Conservation (phyloP, 768 basidiomycete genomes). For the Lentinula sp. region DNA sequence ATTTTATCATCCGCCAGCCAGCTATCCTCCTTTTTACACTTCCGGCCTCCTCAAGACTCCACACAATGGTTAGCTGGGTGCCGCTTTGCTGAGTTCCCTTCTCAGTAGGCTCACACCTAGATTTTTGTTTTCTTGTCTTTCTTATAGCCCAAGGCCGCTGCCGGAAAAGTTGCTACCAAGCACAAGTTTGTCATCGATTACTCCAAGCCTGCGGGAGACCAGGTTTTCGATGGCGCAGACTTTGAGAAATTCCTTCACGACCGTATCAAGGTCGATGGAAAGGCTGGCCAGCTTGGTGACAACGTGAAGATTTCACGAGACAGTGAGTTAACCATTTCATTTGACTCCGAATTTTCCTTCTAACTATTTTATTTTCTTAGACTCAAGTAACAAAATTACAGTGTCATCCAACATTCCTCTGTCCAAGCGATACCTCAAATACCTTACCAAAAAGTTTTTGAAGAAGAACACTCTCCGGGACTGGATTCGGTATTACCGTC, state of each 20-base stretch:
- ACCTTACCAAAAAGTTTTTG: conserved; percentile 98
- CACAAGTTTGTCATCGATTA: conserved; percentile 85
- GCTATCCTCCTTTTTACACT: conserved; percentile 18
- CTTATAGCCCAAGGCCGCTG: conserved; percentile 52
- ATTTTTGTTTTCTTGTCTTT: conserved; percentile 21
- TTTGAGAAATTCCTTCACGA: conserved; percentile 89
- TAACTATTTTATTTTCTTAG: background rate
- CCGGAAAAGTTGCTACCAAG: conserved; percentile 52
- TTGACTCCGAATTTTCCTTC: background rate
- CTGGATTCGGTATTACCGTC: conserved; percentile 77
- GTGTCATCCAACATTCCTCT: conserved; percentile 84
- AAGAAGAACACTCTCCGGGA: conserved; percentile 96
- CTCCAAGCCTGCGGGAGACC: conserved; percentile 67
- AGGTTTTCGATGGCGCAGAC: conserved; percentile 55
- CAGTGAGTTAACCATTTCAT: conserved; percentile 41
- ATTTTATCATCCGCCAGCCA: background rate
- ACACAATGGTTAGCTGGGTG: conserved; percentile 67
- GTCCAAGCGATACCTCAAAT: conserved; percentile 97
- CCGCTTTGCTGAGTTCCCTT: conserved; percentile 86
- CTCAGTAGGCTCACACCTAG: conserved; percentile 82
- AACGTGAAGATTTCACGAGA: conserved; percentile 82
- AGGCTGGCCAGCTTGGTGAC: conserved; percentile 89
- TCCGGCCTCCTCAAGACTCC: conserved; percentile 22
- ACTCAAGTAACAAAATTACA: conserved; percentile 64
- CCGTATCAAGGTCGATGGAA: conserved; percentile 89